Evolutionary conservation across 306 rosid species (phyloP), one percentile per base, ranked within the genome.

Genomic region (Ormosia emarginata): DNA sequence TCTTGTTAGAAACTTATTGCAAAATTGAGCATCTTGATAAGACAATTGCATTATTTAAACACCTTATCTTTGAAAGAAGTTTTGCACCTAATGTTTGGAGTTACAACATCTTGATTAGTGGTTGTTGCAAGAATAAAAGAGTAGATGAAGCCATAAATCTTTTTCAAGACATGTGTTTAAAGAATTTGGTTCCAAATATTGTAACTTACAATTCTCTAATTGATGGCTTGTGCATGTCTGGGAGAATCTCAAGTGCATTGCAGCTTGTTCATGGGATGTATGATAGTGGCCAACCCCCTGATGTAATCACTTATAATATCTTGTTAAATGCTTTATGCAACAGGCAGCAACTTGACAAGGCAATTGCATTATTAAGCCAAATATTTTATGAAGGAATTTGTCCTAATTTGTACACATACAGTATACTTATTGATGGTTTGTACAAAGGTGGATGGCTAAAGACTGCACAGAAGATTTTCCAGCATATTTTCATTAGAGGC

Each of bases 51-150:
- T 53, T 53, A 53, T 72, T 72, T 34, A 71, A 71, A 34, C 64
- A 8, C 5, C 77, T 71, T 64, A 71, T 50, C 76, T 50, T 52
- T 53, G 17, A 36, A 8, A 72, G 77, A 15, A 36, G 10, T 34
- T 52, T 72, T 52, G 36, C 17, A 14, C 79, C 79, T 41, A 41
- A 58, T 58, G 69, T 41, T 58, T 29, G 57, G 79, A 58, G 79
- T 40, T 74, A 74, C 68, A 57, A 74, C 56, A 74, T 74, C 56
- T 41, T 74, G 55, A 74, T 74, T 74, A 18, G 40, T 57, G 56
- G 79, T 57, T 74, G 14, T 57, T 57, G 79, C 56, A 14, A 74
- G 79, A 57, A 39, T 74, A 29, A 49, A 18, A 57, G 79, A 58
- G 29, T 74, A 13, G 41, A 58, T 13, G 79, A 74, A 74, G 79